Evolutionary conservation across 148 eudicot genomes (phyloP), one percentile per base, ranked within the genome.

Genomic region (Chenopodium album): DNA sequence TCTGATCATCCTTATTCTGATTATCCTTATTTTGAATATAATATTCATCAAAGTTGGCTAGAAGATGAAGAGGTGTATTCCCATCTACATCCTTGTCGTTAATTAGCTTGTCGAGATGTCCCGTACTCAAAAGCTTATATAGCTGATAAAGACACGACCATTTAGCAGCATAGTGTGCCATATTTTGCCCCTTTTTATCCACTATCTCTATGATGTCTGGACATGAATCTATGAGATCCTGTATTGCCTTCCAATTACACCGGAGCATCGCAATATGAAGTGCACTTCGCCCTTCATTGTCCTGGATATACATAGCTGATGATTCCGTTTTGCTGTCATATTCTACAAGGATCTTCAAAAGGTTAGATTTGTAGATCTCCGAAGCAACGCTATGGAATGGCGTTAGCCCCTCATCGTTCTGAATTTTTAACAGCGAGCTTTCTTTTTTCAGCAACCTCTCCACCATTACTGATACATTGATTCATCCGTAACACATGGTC

Each of bases 171-270:
- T n/a, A n/a, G n/a, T n/a, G n/a, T n/a, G n/a, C n/a, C n/a, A n/a
- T n/a, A n/a, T n/a, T 79, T 13, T 79, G 76, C 22, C 68, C 67
- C 0, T n/a, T 17, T 2, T 54, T 1, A 3, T 79, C 82, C 16
- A 79, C 82, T 4, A 79, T 71, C 54, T 79, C 82, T 0, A 71
- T 29, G 22, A 65, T 52, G 62, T 79, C 82, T 56, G 82, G 82
- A 22, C 68, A 1, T 11, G 3, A 10, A 0, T 9, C 22, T 17
- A 59, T 26, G 65, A 79, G 32, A 54, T n/a, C 47, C 12, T 14
- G 22, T n/a, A 79, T 56, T 12, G 10, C 50, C 0, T 71, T 28
- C 75, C 65, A 79, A 54, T 56, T 69, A 22, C 14, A 19, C 17
- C 54, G 44, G 19, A 50, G 48, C 28, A 29, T 22, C 9, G 82